phyloP scores from a whole-genome alignment of 2,329 filamentous ascomycete species.

The Microcyclospora tardicrescens region DNA sequence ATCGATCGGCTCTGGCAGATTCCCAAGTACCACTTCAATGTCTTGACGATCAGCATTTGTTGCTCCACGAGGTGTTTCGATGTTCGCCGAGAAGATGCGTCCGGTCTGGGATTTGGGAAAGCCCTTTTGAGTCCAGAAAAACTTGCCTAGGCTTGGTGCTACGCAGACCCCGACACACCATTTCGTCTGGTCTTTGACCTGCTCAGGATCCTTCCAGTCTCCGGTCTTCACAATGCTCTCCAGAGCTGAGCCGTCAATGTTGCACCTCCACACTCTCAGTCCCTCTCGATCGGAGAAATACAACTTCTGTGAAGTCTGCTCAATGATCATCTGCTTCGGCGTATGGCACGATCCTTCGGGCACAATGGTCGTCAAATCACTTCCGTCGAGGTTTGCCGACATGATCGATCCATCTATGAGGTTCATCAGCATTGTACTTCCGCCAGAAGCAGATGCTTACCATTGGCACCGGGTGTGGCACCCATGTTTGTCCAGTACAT shows the following conservation, averaged over 20 bases:
- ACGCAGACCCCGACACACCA: constrained; percentile 41
- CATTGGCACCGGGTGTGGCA: constrained; percentile 8
- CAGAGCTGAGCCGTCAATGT: constrained; percentile 23
- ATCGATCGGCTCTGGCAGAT: constrained; percentile 45
- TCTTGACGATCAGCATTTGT: constrained; percentile 27
- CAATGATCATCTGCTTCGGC: constrained; percentile 29
- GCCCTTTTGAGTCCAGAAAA: constrained; percentile 52
- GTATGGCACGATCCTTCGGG: constrained; percentile 36
- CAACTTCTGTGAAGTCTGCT: constrained; percentile 17
- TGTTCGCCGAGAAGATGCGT: constrained; percentile 40
- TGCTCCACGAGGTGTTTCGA: constrained; percentile 27
- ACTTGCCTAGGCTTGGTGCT: constrained; percentile 26
- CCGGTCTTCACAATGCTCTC: constrained; percentile 29
- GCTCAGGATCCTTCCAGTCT: constrained; percentile 14
- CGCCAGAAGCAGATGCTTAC: too few species aligned
- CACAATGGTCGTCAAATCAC: constrained; percentile 32
- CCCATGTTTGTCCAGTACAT: constrained; percentile 24
- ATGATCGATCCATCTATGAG: constrained; percentile 7
- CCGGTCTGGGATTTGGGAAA: constrained; percentile 38
- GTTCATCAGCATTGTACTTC: too few species aligned
- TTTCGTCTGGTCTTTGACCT: constrained; percentile 19
- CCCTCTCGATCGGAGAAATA: constrained; percentile 36
- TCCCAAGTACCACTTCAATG: constrained; percentile 30
- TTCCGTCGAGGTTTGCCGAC: constrained; percentile 35
- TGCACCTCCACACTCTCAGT: constrained; percentile 23